Evolutionary conservation across 768 basidiomycete species (phyloP), one percentile per base, ranked within the genome.

Genomic region (Grammothele lineata): DNA sequence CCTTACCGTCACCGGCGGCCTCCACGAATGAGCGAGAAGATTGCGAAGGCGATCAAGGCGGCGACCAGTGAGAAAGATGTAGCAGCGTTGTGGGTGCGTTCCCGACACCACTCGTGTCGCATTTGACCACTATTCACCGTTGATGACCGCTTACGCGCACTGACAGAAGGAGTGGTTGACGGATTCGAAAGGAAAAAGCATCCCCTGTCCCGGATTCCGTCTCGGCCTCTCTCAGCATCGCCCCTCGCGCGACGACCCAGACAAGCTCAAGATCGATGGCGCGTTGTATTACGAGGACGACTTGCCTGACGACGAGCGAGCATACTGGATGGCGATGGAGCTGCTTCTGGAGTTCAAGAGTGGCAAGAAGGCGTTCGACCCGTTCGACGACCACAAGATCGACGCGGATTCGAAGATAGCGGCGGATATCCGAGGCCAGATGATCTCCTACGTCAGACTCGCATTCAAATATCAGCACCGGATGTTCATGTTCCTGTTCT

Each of bases 331-430:
- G 12, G 18, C 15, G 26, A 11, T 6, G 10, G 35, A 27, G 12
- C 2, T 36, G 22, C 33, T 25, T 32, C 34, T 47, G 23, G 38
- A 25, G 39, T 47, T 47, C 45, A 47, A 47, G 39, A 22, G 25
- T 5, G 32, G 39, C n/a, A 32, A 19, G 7, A 25, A 12, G 3
- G 4, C 6, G 4, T 11, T 23, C 22, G 45, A 47, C n/a, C 45
- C 38, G 5, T 47, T 17, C 22, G 45, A 40, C 22, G 39, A 40
- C 33, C 3, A 11, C 3, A 21, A 19, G n/a, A 17, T 3, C 17
- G 37, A 19, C 6, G 37, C 11, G 17, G 37, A 19, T 12, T 15
- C 37, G 17, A 21, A 21, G 11, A 1, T 12, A 6, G 27, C 27
- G 8, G 7, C 27, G 17, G 19, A 37, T 6, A 19, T 37, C 17